phyloP scores from a whole-genome alignment of 106 monocot species.

The Narthecium ossifragum region DNA sequence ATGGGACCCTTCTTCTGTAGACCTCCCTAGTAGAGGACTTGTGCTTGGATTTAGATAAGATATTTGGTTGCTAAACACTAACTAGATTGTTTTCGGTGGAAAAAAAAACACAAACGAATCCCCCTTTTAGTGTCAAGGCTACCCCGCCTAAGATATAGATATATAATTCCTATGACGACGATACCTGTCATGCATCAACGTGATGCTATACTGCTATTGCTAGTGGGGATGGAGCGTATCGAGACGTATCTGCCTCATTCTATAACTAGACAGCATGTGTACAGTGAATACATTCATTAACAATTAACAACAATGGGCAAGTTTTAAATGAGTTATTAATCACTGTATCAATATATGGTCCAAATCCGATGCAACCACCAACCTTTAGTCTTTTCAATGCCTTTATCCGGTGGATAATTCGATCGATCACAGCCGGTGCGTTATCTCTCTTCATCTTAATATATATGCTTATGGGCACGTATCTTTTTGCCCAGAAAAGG shows the following conservation, averaged over 20 bases:
- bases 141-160: no score
- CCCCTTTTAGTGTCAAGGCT: no score
- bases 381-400: neutral
- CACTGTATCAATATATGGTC: neutral
- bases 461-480: constrained; percentile 19
- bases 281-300: neutral
- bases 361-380: constrained; percentile 2
- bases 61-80: no score
- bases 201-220: no score
- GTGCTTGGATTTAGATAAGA: no score
- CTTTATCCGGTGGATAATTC: constrained; percentile 14
- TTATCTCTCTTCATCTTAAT: constrained; percentile 3
- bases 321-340: neutral
- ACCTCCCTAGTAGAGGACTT: no score
- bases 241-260: constrained; percentile 8
- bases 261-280: neutral
- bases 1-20: no score
- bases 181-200: constrained; percentile 13
- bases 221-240: constrained; percentile 14
- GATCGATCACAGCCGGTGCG: constrained; percentile 6
- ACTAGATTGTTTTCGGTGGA: no score
- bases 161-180: no score
- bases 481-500: constrained; percentile 5
- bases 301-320: neutral
- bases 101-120: no score